Percentiles rank a stretch among this genome's conserved stretches.
Evolutionary conservation across 805 yeast genomes (phyloP).

Genomic region (Brettanomyces naardenensis): DNA sequence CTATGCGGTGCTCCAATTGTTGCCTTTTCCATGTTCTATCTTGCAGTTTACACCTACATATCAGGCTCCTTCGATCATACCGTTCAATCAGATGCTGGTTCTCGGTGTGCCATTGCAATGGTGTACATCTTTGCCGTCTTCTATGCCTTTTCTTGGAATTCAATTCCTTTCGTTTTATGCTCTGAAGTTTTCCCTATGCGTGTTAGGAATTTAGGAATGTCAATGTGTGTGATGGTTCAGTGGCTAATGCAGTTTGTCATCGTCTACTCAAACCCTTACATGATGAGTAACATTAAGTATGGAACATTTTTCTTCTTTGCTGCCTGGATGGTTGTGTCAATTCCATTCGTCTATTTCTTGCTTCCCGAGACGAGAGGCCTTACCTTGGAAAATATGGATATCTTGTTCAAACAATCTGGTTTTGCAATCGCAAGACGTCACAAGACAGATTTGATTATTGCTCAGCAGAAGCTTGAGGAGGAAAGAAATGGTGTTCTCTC

Average conservation of each 20-base stretch:
- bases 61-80: slow-evolving; percentile 27
- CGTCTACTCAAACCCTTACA: slow-evolving; percentile 45
- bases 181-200: slow-evolving; percentile 49
- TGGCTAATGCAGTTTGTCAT: slow-evolving; percentile 51
- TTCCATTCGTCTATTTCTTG: slow-evolving; percentile 42
- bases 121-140: slow-evolving; percentile 44
- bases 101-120: slow-evolving; percentile 43
- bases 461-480: background rate
- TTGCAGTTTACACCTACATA: slow-evolving; percentile 39
- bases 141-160: slow-evolving; percentile 55
- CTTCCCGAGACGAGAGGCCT: slow-evolving; percentile 45
- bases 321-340: slow-evolving; percentile 33
- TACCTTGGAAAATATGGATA: slow-evolving; percentile 45
- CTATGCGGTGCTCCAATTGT: slow-evolving; percentile 43
- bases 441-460: background rate
- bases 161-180: slow-evolving; percentile 45
- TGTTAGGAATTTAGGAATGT: slow-evolving; percentile 40
- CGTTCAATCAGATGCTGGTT: slow-evolving; percentile 28
- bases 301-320: slow-evolving; percentile 48
- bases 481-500: background rate
- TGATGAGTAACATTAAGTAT: slow-evolving; percentile 32
- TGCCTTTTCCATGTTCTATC: slow-evolving; percentile 33
- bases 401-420: slow-evolving; percentile 29
- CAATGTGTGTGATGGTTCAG: slow-evolving; percentile 47
- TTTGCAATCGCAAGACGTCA: background rate